phyloP scores from a whole-genome alignment of 1,284 basidiomycete genomes.

The Takashimella koratensis region DNA sequence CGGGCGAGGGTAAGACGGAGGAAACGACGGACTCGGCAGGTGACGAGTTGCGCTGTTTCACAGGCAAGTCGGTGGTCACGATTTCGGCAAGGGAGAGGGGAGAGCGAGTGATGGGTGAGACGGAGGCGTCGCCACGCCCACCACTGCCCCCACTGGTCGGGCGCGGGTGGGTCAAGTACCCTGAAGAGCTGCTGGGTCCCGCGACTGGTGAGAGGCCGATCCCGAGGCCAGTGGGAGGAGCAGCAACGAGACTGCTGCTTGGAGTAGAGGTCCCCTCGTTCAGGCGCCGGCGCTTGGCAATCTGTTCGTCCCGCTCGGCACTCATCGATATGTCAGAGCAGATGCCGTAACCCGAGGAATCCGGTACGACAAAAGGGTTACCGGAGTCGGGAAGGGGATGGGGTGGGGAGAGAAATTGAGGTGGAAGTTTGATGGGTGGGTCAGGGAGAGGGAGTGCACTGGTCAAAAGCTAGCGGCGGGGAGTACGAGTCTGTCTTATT shows the following conservation, averaged over 20 bases:
- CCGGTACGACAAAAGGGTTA: too few relatives aligned
- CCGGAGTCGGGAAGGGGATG: too few relatives aligned
- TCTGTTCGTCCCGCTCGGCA: not conserved
- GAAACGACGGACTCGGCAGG: not conserved
- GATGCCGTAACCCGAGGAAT: not conserved
- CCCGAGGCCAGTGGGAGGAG: not conserved
- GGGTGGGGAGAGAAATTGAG: too few relatives aligned
- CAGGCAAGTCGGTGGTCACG: not conserved
- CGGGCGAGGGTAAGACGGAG: not conserved
- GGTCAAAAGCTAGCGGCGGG: too few relatives aligned
- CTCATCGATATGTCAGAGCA: not conserved
- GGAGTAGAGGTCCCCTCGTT: not conserved
- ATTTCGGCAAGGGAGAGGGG: not conserved
- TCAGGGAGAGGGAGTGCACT: too few relatives aligned
- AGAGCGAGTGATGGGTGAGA: not conserved
- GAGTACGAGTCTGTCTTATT: too few relatives aligned
- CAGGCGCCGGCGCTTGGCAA: not conserved
- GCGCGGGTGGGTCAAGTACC: too few relatives aligned
- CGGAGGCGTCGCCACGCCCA: not conserved
- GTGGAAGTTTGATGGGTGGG: too few relatives aligned
- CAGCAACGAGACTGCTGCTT: not conserved
- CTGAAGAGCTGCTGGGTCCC: not conserved
- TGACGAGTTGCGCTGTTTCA: not conserved
- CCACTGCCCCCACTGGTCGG: not conserved
- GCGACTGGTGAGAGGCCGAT: not conserved